phyloP scores from a whole-genome alignment of 176 grass and related monocot species.

The Musa beccarii region DNA sequence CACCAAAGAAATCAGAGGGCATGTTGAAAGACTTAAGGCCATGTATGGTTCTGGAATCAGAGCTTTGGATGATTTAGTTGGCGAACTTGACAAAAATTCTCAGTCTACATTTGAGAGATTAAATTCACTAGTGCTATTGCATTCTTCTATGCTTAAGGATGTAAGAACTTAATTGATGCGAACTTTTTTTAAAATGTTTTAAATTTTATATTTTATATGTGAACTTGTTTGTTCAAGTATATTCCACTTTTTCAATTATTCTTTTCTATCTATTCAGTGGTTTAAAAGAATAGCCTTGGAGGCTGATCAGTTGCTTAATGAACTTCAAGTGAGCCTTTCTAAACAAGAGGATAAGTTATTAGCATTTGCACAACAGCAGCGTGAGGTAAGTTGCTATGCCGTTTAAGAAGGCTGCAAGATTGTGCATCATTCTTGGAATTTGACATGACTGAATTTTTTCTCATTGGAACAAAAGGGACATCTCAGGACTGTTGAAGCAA shows the following conservation, averaged over 20 bases:
- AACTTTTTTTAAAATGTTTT: not conserved
- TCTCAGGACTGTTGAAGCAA: constrained; percentile 66
- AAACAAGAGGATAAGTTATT: constrained; percentile 75
- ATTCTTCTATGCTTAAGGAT: constrained; percentile 69
- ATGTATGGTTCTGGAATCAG: constrained; percentile 78
- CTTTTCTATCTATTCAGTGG: constrained; percentile 41
- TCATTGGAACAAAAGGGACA: constrained; percentile 52
- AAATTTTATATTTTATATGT: constrained; percentile 16
- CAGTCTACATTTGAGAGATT: constrained; percentile 76
- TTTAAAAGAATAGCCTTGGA: constrained; percentile 81
- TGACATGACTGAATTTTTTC: constrained; percentile 18
- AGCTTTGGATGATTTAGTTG: constrained; percentile 65
- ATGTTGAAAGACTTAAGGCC: constrained; percentile 57
- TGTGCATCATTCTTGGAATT: constrained; percentile 7
- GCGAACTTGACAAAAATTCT: constrained; percentile 90
- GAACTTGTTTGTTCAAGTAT: constrained; percentile 17
- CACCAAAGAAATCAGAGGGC: constrained; percentile 58
- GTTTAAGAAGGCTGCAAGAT: constrained; percentile 15
- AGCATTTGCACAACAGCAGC: constrained; percentile 73
- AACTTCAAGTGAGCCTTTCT: constrained; percentile 66
- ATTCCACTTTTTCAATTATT: constrained; percentile 25
- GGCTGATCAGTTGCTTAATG: constrained; percentile 79
- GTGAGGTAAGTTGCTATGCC: constrained; percentile 47
- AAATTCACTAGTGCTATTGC: constrained; percentile 83
- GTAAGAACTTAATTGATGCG: constrained; percentile 31